phyloP scores from a whole-genome alignment of 495 filamentous ascomycete genomes.

The Penicillium steckii region DNA sequence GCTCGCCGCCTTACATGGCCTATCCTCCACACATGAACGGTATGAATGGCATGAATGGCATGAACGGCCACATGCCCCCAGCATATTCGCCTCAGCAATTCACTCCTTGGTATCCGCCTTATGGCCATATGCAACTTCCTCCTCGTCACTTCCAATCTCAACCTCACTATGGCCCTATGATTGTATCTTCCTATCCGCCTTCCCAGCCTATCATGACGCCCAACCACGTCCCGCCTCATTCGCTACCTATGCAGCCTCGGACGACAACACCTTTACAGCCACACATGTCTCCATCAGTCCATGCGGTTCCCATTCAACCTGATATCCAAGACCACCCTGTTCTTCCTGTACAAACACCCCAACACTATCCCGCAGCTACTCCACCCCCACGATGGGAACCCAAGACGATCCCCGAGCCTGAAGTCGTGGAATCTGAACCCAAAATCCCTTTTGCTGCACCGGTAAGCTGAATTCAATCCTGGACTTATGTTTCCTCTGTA shows the following conservation, averaged over 20 bases:
- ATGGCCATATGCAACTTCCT: conserved; percentile 46
- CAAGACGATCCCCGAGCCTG: conserved; percentile 14
- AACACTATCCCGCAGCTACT: conserved; percentile 29
- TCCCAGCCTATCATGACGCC: conserved; percentile 44
- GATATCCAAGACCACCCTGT: conserved; percentile 35
- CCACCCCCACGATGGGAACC: conserved; percentile 30
- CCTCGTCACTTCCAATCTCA: conserved; percentile 37
- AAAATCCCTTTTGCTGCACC: conserved; percentile 58
- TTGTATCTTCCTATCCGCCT: conserved; percentile 49
- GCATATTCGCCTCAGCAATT: conserved; percentile 45
- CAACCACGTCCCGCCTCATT: conserved; percentile 35
- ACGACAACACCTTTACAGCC: conserved; percentile 43
- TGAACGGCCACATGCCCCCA: conserved; percentile 43
- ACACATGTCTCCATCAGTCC: conserved; percentile 41
- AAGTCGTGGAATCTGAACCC: conserved; percentile 1
- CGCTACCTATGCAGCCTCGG: conserved; percentile 38
- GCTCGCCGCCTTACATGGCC: conserved; percentile 45
- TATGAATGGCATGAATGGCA: conserved; percentile 8
- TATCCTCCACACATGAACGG: conserved; percentile 40
- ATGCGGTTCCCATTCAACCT: conserved; percentile 25
- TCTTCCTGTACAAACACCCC: conserved; percentile 24
- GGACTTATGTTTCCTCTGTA: not conserved
- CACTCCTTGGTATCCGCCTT: conserved; percentile 46
- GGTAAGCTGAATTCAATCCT: conserved; percentile 45
- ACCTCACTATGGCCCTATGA: conserved; percentile 47